These are phyloP conservation scores for Zalaria obscura DNA, from an alignment of 2,329 filamentous ascomycete species.

Conservation along the genomic window DNA sequence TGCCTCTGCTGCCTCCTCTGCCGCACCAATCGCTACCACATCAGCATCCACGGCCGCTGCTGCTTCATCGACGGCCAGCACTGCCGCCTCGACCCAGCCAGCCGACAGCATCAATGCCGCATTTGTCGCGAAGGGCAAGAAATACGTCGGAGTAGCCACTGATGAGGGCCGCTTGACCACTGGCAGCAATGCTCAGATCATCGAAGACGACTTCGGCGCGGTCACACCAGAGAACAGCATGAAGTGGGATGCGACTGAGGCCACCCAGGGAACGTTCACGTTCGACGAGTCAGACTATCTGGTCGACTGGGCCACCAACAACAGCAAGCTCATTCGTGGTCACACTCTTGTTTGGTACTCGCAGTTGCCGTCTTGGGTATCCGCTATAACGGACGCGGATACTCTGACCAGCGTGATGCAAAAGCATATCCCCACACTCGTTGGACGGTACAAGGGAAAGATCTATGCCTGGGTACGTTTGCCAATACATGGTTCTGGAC, in stretches of 20 bases:
- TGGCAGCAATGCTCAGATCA: conserved; percentile 39
- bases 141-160: conserved; percentile 46
- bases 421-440: conserved; percentile 44
- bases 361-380: conserved; percentile 41
- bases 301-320: conserved; percentile 41
- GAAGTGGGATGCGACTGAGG: conserved; percentile 51
- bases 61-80: conserved; percentile 1
- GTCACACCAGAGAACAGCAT: conserved; percentile 56
- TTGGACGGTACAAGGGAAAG: conserved; percentile 48
- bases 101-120: conserved; percentile 36
- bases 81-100: conserved; percentile 2
- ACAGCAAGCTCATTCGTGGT: conserved; percentile 47
- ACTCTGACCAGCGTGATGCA: conserved; percentile 42
- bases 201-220: conserved; percentile 48
- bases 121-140: conserved; percentile 49
- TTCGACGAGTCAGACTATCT: conserved; percentile 44
- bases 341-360: conserved; percentile 54
- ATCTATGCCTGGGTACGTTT: conserved; percentile 39
- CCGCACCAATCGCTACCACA: neutral
- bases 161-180: conserved; percentile 39
- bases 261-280: conserved; percentile 36
- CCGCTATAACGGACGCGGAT: conserved; percentile 35
- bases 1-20: neutral
- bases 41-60: neutral
- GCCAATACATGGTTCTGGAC: neutral